Evolutionary conservation across 2,329 filamentous ascomycete species (phyloP).

Genomic region (Aureobasidium lini): DNA sequence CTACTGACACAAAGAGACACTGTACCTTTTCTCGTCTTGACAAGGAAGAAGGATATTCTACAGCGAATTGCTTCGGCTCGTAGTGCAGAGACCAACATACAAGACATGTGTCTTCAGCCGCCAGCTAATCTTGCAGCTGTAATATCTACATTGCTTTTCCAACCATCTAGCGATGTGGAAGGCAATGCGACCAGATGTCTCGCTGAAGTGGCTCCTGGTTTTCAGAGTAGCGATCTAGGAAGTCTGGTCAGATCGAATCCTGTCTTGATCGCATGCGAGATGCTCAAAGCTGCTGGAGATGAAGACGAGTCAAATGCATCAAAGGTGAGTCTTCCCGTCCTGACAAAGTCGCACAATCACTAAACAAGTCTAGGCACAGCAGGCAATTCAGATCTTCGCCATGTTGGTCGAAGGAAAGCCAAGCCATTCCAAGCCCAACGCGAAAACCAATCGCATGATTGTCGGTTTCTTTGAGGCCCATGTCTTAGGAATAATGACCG

Average conservation of each 20-base stretch:
- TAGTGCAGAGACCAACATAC: conserved; percentile 42
- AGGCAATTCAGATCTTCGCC: conserved; percentile 42
- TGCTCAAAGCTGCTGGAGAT: conserved; percentile 73
- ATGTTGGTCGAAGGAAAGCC: conserved; percentile 42
- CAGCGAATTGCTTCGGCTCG: conserved; percentile 69
- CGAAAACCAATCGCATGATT: conserved; percentile 51
- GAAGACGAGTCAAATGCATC: conserved; percentile 46
- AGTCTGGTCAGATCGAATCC: conserved; percentile 68
- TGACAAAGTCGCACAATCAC: conserved; percentile 12
- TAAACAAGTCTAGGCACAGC: conserved; percentile 30
- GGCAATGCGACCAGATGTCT: conserved; percentile 62
- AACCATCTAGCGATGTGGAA: conserved; percentile 58
- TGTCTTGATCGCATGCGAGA: conserved; percentile 66
- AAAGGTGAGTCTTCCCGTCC: conserved; percentile 43
- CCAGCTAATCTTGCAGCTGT: conserved; percentile 51
- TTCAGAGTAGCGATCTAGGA: conserved; percentile 58
- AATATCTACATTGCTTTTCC: conserved; percentile 50
- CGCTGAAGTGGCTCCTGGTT: conserved; percentile 60
- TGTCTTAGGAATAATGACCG: conserved; percentile 77
- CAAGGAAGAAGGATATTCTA: conserved; percentile 69
- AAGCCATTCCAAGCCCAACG: conserved; percentile 35
- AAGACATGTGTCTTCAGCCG: conserved; percentile 55
- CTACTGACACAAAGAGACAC: conserved; percentile 71
- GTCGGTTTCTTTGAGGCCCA: conserved; percentile 73
- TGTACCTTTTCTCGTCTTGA: conserved; percentile 77